A percentile compares a stretch with the other conserved stretches of the same genome.
phyloP scores from a whole-genome alignment of 2,329 filamentous ascomycete species.

The Xylariaceae sp. region DNA sequence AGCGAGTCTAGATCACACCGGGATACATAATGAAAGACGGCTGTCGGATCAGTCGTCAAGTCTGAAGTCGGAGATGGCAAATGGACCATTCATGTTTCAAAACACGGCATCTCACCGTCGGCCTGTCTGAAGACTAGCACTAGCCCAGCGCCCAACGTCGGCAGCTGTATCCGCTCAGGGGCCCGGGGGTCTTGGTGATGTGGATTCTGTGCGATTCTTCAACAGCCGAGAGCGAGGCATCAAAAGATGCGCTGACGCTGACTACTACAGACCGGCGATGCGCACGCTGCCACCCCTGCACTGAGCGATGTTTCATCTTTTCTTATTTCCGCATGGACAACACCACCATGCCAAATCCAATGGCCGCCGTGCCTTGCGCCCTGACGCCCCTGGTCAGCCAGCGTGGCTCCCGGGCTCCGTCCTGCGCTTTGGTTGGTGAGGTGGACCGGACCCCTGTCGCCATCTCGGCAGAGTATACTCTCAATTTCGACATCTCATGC shows the following conservation, averaged over 20 bases:
- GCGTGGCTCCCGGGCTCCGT: constrained; percentile 8
- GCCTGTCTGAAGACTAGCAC: too few species aligned
- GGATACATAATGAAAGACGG: too few species aligned
- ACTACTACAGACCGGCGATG: too few species aligned
- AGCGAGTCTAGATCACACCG: too few species aligned
- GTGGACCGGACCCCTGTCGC: background rate
- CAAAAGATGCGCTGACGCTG: background rate
- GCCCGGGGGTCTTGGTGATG: background rate
- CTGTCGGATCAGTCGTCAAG: too few species aligned
- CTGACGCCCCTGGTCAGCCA: constrained; percentile 18
- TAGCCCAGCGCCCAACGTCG: background rate
- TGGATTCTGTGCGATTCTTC: background rate
- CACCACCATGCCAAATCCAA: constrained; percentile 17
- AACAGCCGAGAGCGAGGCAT: background rate
- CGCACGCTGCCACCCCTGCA: constrained; percentile 2
- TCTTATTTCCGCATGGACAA: constrained; percentile 15
- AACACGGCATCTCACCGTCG: too few species aligned
- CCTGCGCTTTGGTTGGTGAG: background rate
- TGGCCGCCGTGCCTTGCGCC: constrained; percentile 13
- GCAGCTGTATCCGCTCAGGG: background rate
- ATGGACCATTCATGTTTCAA: too few species aligned
- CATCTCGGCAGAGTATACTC: constrained; percentile 11
- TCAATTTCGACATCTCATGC: constrained; percentile 3
- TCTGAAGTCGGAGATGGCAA: too few species aligned
- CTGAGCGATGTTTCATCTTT: constrained; percentile 19